Percentiles rank a stretch among this genome's conserved stretches.
Evolutionary conservation across 768 basidiomycete genomes (phyloP).

Genomic region (Amanita rubescens): DNA sequence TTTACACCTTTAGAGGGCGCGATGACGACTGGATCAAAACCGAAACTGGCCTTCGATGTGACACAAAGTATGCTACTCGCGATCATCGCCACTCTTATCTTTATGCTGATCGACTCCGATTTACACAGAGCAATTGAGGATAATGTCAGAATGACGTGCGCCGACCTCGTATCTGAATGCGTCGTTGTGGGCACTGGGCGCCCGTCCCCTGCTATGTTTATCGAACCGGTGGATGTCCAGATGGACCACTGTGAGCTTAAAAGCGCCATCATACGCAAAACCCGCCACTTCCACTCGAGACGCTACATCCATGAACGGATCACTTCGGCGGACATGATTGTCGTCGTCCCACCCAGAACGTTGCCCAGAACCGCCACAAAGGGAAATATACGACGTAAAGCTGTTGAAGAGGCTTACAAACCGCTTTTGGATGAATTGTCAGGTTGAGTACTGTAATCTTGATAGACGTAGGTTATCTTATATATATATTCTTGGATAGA

Average conservation of each 20-base stretch:
- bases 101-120: neutral
- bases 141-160: slow-evolving; percentile 60
- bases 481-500: neutral
- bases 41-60: slow-evolving; percentile 70
- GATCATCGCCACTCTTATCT: neutral
- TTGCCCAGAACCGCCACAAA: slow-evolving; percentile 76
- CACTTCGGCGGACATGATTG: slow-evolving; percentile 52
- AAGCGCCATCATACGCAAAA: slow-evolving; percentile 67
- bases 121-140: slow-evolving; percentile 65
- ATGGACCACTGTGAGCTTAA: slow-evolving; percentile 52
- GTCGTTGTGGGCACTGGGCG: slow-evolving; percentile 72
- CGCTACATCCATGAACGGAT: slow-evolving; percentile 79
- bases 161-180: slow-evolving; percentile 59
- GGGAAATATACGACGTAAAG: slow-evolving; percentile 72
- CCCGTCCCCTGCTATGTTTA: slow-evolving; percentile 69
- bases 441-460: slow-evolving; percentile 2
- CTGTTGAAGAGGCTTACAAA: slow-evolving; percentile 63
- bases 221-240: slow-evolving; percentile 48
- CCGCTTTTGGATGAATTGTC: slow-evolving; percentile 54
- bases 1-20: slow-evolving; percentile 61
- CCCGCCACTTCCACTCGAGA: slow-evolving; percentile 62
- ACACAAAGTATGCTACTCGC: slow-evolving; percentile 50
- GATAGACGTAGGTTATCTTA: neutral
- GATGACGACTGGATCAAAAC: slow-evolving; percentile 86
- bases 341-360: slow-evolving; percentile 57